Evolutionary conservation across 495 filamentous ascomycete genomes (phyloP).

Genomic region (Cercophora sp.): DNA sequence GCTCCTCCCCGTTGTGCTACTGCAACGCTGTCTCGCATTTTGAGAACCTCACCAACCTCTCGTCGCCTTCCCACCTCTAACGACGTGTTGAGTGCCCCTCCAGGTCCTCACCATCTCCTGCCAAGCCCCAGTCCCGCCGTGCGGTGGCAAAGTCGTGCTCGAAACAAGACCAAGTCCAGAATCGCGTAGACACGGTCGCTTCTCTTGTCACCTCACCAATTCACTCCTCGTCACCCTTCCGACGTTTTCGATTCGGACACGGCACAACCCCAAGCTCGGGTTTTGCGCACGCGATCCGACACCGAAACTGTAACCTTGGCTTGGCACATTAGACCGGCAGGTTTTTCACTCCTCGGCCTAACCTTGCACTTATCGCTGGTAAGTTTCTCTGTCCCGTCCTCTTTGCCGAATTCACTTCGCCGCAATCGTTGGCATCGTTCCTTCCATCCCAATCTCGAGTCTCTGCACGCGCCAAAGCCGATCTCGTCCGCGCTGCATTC

Average conservation of each 20-base stretch:
- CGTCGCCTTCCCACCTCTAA: too few species aligned
- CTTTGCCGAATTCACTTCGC: neutral
- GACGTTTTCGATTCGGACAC: too few species aligned
- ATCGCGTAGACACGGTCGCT: too few species aligned
- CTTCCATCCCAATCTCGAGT: neutral
- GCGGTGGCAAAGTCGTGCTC: slow-evolving; percentile 7
- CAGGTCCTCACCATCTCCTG: too few species aligned
- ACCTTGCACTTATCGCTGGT: slow-evolving; percentile 1
- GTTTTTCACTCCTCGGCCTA: slow-evolving; percentile 7
- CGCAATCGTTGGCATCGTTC: neutral
- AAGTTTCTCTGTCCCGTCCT: neutral
- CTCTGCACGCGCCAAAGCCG: neutral
- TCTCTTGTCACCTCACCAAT: too few species aligned
- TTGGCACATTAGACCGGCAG: slow-evolving; percentile 12
- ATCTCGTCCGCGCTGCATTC: too few species aligned
- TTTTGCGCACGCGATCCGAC: too few species aligned
- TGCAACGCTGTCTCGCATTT: neutral
- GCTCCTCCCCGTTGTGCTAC: neutral
- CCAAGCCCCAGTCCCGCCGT: neutral
- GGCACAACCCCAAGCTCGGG: too few species aligned
- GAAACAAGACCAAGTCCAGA: slow-evolving; percentile 4
- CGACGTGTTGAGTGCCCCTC: too few species aligned
- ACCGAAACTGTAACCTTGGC: slow-evolving; percentile 1
- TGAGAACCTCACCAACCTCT: too few species aligned
- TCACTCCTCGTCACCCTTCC: neutral